Conservation (phyloP, 1,284 basidiomycete genomes). For the Cutaneotrichosporon cavernicola region DNA sequence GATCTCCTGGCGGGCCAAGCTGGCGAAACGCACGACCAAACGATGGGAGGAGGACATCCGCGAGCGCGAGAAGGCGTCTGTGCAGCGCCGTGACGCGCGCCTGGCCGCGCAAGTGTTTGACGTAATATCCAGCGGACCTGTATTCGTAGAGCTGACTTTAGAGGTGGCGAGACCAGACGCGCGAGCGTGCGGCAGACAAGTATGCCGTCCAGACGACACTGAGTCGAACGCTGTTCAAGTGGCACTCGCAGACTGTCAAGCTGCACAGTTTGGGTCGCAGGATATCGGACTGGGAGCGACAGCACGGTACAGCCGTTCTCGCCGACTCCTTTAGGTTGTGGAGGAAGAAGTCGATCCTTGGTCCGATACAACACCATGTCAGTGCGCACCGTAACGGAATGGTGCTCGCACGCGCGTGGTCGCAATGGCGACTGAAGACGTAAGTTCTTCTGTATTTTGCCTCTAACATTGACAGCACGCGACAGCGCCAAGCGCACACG, state of each 20-base stretch:
- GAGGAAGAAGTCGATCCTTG: slow-evolving; percentile 22
- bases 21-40: slow-evolving; percentile 30
- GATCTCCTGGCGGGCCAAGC: slow-evolving; percentile 32
- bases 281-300: slow-evolving; percentile 13
- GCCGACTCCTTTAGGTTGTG: slow-evolving; percentile 24
- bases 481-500: slow-evolving; percentile 7
- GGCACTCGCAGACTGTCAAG: slow-evolving; percentile 14
- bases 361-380: slow-evolving; percentile 19
- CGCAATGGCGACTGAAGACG: slow-evolving; percentile 30
- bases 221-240: slow-evolving; percentile 15
- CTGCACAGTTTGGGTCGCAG: slow-evolving; percentile 8
- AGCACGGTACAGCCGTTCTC: not conserved
- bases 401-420: slow-evolving; percentile 26
- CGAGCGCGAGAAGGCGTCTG: slow-evolving; percentile 22
- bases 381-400: slow-evolving; percentile 9
- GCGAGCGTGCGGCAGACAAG: slow-evolving; percentile 23
- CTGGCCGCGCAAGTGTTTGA: slow-evolving; percentile 19
- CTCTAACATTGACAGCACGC: slow-evolving; percentile 11
- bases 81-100: slow-evolving; percentile 4
- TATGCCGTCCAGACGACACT: slow-evolving; percentile 7
- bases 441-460: slow-evolving; percentile 8
- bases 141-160: slow-evolving; percentile 9
- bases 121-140: slow-evolving; percentile 25
- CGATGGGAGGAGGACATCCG: slow-evolving; percentile 43
- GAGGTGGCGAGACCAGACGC: slow-evolving; percentile 21